phyloP scores from a whole-genome alignment of 768 basidiomycete species.

The Auricularia cornea region DNA sequence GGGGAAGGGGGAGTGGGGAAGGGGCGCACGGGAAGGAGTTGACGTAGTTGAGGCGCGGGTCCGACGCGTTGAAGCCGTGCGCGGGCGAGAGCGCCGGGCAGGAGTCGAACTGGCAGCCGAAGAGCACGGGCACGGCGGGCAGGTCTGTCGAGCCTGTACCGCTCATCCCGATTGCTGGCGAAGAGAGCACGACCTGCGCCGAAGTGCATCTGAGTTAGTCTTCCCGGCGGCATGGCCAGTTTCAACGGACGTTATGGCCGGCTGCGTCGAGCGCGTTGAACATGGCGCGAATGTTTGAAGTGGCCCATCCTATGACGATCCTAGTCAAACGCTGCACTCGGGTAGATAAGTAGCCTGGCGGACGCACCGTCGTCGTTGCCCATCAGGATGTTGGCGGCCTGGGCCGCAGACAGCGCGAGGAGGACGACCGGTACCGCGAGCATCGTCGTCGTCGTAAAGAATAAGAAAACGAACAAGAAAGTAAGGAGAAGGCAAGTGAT shows the following conservation, averaged over 20 bases:
- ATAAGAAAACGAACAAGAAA: no score
- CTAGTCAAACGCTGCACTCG: no score
- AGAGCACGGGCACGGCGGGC: constrained; percentile 18
- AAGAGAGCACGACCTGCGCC: constrained; percentile 31
- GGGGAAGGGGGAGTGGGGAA: no score
- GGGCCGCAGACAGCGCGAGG: background rate
- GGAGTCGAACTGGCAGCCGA: constrained; percentile 34
- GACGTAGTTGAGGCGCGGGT: constrained; percentile 35
- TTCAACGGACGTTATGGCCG: constrained; percentile 17
- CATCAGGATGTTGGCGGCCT: constrained; percentile 15
- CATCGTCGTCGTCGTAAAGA: no score
- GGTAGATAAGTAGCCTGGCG: no score
- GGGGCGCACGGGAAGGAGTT: constrained; percentile 30
- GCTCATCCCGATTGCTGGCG: constrained; percentile 37
- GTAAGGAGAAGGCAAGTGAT: no score
- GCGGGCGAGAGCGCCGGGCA: constrained; percentile 36
- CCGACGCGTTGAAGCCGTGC: constrained; percentile 28
- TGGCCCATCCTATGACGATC: constrained; percentile 19
- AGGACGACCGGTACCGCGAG: no score
- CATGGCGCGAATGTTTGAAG: constrained; percentile 23
- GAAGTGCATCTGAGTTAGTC: no score
- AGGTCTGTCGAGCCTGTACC: constrained; percentile 36
- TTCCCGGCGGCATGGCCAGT: background rate
- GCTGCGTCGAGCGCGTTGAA: constrained; percentile 16
- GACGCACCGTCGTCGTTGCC: constrained; percentile 21